Evolutionary conservation across 768 basidiomycete species (phyloP).

Genomic region (Rhodotorula babjevae): DNA sequence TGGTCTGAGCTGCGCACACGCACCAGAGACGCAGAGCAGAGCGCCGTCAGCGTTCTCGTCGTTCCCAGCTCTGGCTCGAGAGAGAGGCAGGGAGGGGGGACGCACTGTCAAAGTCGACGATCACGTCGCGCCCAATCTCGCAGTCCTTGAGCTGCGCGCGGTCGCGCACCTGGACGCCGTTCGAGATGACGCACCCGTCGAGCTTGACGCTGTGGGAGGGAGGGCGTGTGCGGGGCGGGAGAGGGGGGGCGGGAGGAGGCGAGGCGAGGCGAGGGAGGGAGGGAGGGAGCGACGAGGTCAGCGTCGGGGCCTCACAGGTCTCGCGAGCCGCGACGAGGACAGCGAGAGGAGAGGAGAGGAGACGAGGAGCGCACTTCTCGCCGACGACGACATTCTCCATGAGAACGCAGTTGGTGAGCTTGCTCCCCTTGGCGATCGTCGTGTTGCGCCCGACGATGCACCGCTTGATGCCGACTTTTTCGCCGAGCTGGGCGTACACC

Average conservation of each 20-base stretch:
- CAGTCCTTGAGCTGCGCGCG: conserved; percentile 35
- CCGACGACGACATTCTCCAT: conserved; percentile 35
- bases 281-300: no score
- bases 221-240: not conserved
- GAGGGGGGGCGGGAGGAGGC: no score
- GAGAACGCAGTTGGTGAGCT: conserved; percentile 30
- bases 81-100: not conserved
- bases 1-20: conserved; percentile 24
- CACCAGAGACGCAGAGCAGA: no score
- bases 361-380: conserved; percentile 24
- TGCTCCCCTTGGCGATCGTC: conserved; percentile 25
- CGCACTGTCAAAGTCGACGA: conserved; percentile 36
- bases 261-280: no score
- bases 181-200: conserved; percentile 39
- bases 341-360: no score
- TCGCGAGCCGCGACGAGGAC: no score
- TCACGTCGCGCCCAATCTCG: conserved; percentile 32
- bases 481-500: conserved; percentile 28
- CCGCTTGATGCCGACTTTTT: conserved; percentile 38
- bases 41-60: not conserved
- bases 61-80: no score
- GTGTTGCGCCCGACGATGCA: conserved; percentile 30
- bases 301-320: no score
- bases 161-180: conserved; percentile 32
- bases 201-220: conserved; percentile 22